Conservation (phyloP, 2,329 filamentous ascomycete species). For the Apiospora sp. region DNA sequence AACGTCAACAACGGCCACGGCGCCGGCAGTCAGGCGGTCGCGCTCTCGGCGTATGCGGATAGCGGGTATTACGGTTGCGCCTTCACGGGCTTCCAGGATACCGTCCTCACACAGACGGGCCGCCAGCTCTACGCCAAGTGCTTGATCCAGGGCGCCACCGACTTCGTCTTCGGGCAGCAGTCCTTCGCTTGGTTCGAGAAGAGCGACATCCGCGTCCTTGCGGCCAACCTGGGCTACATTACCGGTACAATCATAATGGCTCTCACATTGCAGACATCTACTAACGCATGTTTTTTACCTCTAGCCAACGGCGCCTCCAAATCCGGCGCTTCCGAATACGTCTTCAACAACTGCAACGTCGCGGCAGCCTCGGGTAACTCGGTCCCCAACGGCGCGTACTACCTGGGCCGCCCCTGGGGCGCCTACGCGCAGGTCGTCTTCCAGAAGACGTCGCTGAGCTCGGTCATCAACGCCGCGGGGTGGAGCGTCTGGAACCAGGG, state of each 20-base stretch:
- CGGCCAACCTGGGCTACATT: conserved; percentile 45
- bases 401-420: conserved; percentile 58
- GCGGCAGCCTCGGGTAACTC: conserved; percentile 46
- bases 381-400: conserved; percentile 50
- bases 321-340: conserved; percentile 48
- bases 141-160: conserved; percentile 55
- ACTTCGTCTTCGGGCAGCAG: conserved; percentile 56
- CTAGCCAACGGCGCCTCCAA: conserved; percentile 49
- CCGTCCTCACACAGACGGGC: conserved; percentile 52
- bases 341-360: conserved; percentile 53
- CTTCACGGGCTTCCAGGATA: conserved; percentile 58
- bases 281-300: neutral
- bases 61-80: conserved; percentile 55
- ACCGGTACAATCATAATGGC: conserved; percentile 45
- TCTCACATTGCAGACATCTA: neutral
- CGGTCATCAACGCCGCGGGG: conserved; percentile 65
- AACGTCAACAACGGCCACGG: conserved; percentile 56
- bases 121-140: conserved; percentile 56
- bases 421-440: conserved; percentile 55
- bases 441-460: conserved; percentile 56
- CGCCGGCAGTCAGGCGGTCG: conserved; percentile 54
- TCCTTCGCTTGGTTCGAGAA: conserved; percentile 53
- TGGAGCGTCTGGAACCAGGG: conserved; percentile 62
- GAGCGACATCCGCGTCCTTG: conserved; percentile 48
- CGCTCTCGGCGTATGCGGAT: conserved; percentile 51